A percentile compares a stretch with the other conserved stretches of the same genome.
phyloP scores from a whole-genome alignment of 176 grass and related monocot genomes.

The Aegilops speltoides region DNA sequence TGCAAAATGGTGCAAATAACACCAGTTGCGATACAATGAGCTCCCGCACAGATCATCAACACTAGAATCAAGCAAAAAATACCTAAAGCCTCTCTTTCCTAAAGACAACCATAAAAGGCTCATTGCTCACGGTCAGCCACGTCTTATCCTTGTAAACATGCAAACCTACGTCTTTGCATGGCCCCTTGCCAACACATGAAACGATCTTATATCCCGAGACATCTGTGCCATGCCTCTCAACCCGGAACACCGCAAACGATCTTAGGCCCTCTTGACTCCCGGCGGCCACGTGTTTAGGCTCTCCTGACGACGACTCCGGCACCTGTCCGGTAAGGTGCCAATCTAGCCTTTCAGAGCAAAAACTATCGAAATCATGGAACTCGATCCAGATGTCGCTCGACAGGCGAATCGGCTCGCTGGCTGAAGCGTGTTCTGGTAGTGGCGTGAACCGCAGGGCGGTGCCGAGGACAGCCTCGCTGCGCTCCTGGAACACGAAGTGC shows the following conservation, averaged over 20 bases:
- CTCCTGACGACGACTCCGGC: neutral
- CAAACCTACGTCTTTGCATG: neutral
- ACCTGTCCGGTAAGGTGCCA: neutral
- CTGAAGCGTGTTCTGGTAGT: neutral
- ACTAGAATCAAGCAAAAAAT: neutral
- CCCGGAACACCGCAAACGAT: neutral
- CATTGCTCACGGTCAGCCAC: neutral
- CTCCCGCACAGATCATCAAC: neutral
- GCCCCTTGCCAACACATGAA: neutral
- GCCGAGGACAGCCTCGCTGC: neutral
- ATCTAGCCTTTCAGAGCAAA: neutral
- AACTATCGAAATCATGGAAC: neutral
- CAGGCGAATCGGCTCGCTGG: neutral
- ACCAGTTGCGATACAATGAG: neutral
- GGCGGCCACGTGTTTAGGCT: neutral
- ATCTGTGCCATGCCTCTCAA: neutral
- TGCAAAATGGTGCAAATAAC: no score
- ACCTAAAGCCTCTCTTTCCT: neutral
- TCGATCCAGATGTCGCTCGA: neutral
- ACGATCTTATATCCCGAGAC: neutral
- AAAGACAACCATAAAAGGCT: neutral
- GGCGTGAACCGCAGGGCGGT: neutral
- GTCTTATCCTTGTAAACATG: neutral
- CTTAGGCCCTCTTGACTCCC: neutral
- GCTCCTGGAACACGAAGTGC: neutral